Evolutionary conservation across 1,284 basidiomycete genomes (phyloP).

Genomic region (Moniliella sp.): DNA sequence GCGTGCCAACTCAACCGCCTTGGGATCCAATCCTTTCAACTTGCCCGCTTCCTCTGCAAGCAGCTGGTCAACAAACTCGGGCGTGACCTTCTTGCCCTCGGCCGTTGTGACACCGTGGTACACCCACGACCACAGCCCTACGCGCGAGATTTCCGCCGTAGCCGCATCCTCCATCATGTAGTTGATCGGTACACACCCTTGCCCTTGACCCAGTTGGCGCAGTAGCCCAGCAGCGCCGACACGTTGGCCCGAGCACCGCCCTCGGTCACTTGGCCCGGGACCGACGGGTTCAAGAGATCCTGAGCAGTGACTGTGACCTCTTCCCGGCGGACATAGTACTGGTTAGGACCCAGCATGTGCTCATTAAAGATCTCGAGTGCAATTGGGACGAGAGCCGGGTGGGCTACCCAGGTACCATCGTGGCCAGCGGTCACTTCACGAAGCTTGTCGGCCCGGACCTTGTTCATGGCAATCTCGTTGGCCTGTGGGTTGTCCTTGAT

Average conservation of each 20-base stretch:
- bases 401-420: conserved; percentile 86
- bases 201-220: conserved; percentile 83
- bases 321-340: conserved; percentile 77
- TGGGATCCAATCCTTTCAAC: conserved; percentile 52
- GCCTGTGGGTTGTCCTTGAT: conserved; percentile 85
- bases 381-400: conserved; percentile 81
- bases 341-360: conserved; percentile 38
- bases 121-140: conserved; percentile 95
- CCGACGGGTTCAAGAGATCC: conserved; percentile 61
- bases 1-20: conserved; percentile 55
- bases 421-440: conserved; percentile 89
- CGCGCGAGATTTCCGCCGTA: conserved; percentile 78
- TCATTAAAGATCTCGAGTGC: conserved; percentile 67
- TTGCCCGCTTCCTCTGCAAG: conserved; percentile 54
- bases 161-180: conserved; percentile 80
- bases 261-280: conserved; percentile 43
- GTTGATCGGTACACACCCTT: conserved; percentile 91
- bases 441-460: conserved; percentile 88
- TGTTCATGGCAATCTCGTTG: conserved; percentile 85
- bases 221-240: conserved; percentile 39
- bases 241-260: conserved; percentile 29
- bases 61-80: conserved; percentile 51
- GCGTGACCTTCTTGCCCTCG: conserved; percentile 55
- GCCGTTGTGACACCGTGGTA: too few relatives aligned
- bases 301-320: conserved; percentile 69